Evolutionary conservation across 106 monocot genomes (phyloP), one percentile per base, ranked within the genome.

Genomic region (Posidonia australis): DNA sequence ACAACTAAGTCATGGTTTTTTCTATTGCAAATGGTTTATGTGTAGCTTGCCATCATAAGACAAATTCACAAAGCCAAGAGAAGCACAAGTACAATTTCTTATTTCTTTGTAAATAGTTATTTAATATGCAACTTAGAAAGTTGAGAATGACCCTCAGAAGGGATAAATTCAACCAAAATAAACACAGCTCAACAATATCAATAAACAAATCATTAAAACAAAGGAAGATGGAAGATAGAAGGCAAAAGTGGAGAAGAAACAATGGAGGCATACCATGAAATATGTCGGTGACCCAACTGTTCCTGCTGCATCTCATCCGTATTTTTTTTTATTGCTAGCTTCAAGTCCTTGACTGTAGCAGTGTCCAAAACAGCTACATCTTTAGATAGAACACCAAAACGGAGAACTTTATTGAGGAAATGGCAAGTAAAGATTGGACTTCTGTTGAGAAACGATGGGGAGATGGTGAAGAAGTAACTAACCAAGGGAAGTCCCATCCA

Each of bases 271-370:
- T 77, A 96, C 90, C 90, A 90, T 44, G 96, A 96, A 57, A 96
- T 90, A 54, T 90, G 90, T 29, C 90, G 86, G 64, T 96, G 90
- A 5, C 96, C 96, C 84, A 98, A 75, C 51, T 73, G 69, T 31
- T 69, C 82, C 69, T 87, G 87, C 63, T 87, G 82, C 63, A 87
- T 77, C 65, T 87, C 87, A 71, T 98, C 79, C 31, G 77, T 83
- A 77, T 87, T 98, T 78, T 68, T 90, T 63, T 59, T 74, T 31
- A 96, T 70, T 20, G 90, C 84, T 26, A 70, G 48, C 70, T 98
- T 98, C 76, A 98, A 74, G 75, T 90, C 96, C 77, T 90, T 90
- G 6, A 90, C 73, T 0, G 96, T 98, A 30, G 96, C 84, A 51
- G 87, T 79, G 74, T 90, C 91, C 55, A 85, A 74, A 28, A 98